phyloP scores from a whole-genome alignment of 352 stramenopile species.

The Phytophthora pinifolia region DNA sequence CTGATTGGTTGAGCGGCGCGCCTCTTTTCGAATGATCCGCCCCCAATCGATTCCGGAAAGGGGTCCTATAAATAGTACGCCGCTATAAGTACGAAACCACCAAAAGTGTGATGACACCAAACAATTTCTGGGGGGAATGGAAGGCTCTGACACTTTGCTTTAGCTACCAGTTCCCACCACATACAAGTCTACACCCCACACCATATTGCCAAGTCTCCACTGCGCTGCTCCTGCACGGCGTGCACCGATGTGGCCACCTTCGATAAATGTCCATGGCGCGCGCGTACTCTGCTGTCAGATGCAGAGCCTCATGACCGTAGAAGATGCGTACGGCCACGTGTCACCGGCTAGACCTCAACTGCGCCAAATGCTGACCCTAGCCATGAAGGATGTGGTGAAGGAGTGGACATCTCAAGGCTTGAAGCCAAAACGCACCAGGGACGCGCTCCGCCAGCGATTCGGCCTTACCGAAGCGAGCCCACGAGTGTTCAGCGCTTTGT shows the following conservation, averaged over 20 bases:
- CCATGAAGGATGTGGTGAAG: conserved; percentile 12
- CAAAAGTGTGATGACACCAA: too few relatives aligned
- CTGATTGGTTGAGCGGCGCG: too few relatives aligned
- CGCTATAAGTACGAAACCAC: too few relatives aligned
- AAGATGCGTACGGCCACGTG: conserved; percentile 11
- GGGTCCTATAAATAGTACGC: too few relatives aligned
- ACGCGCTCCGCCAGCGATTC: conserved; percentile 7
- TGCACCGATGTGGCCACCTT: not conserved
- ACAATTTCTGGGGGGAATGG: too few relatives aligned
- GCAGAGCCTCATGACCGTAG: conserved; percentile 1
- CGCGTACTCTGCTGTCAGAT: conserved; percentile 11
- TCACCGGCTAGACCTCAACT: not conserved
- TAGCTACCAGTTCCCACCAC: too few relatives aligned
- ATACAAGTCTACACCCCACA: too few relatives aligned
- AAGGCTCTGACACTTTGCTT: too few relatives aligned
- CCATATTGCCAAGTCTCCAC: too few relatives aligned
- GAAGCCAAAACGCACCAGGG: conserved; percentile 17
- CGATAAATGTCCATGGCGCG: conserved; percentile 4
- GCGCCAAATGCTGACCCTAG: conserved; percentile 7
- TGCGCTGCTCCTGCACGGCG: conserved; percentile 1
- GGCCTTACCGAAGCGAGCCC: not conserved
- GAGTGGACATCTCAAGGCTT: conserved; percentile 11
- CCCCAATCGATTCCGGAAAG: too few relatives aligned
- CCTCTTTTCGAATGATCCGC: too few relatives aligned
- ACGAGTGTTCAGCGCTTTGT: conserved; percentile 3